phyloP scores from a whole-genome alignment of 345 rosid genomes.

The Gossypium rotundifolium region DNA sequence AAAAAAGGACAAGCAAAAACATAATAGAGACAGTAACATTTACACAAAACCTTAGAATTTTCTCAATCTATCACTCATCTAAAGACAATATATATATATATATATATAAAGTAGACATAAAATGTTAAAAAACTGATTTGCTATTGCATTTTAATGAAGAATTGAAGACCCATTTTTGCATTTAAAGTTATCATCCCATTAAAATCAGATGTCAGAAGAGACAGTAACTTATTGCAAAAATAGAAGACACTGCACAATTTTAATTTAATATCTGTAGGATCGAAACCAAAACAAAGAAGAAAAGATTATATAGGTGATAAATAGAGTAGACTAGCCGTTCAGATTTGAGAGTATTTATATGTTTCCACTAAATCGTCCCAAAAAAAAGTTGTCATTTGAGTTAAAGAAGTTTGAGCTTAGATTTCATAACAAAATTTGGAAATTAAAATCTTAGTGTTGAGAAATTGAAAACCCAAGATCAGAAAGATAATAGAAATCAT shows the following conservation, averaged over 20 bases:
- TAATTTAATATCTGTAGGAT: background rate
- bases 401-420: background rate
- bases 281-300: background rate
- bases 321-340: background rate
- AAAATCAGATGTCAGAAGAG: background rate
- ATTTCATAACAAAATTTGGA: constrained; percentile 5
- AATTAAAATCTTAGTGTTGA: background rate
- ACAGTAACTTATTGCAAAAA: constrained; percentile 9
- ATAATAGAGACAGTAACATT: constrained; percentile 5
- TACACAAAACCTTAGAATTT: constrained; percentile 5
- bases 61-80: constrained; percentile 9
- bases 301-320: background rate
- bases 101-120: background rate
- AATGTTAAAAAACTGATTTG: background rate
- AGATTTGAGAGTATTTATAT: constrained; percentile 1
- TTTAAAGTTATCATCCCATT: constrained; percentile 4
- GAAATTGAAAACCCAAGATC: background rate
- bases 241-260: constrained; percentile 6
- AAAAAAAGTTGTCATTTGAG: background rate
- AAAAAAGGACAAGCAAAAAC: constrained; percentile 11
- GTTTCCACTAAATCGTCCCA: background rate
- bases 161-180: background rate
- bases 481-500: background rate
- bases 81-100: too few relatives aligned
- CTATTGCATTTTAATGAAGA: background rate